Conservation (phyloP, 2,329 filamentous ascomycete genomes). For the Phialemoniopsis sp. region DNA sequence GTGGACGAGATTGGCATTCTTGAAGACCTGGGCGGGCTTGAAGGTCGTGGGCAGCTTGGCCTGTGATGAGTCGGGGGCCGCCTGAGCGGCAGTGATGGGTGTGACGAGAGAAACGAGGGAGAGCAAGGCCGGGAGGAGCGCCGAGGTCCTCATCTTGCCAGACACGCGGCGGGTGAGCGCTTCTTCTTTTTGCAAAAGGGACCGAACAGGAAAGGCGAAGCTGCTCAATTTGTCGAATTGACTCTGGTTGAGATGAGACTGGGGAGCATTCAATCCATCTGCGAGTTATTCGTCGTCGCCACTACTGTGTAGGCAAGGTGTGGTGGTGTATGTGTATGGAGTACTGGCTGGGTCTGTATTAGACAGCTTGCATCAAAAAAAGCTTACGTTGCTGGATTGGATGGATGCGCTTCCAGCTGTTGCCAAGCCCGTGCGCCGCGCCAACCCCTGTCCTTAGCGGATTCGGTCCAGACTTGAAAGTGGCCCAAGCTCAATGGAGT, state of each 20-base stretch:
- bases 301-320: too few species aligned
- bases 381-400: constrained; percentile 32
- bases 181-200: constrained; percentile 17
- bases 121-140: constrained; percentile 53
- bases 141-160: constrained; percentile 40
- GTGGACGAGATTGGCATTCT: constrained; percentile 88
- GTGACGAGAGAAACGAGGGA: constrained; percentile 50
- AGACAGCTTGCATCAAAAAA: constrained; percentile 21
- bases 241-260: too few species aligned
- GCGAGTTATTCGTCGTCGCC: background rate
- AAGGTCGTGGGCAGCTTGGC: constrained; percentile 62
- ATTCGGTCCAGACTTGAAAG: too few species aligned
- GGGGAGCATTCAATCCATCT: background rate
- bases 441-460: background rate
- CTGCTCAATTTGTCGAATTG: too few species aligned
- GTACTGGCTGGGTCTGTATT: background rate
- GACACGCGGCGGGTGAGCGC: constrained; percentile 9
- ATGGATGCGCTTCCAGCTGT: constrained; percentile 21
- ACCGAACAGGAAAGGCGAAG: constrained; percentile 1
- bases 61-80: constrained; percentile 45
- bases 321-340: too few species aligned
- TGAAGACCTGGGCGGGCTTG: constrained; percentile 85
- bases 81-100: constrained; percentile 27
- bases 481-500: too few species aligned
- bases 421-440: constrained; percentile 5